Evolutionary conservation across 305 asterid species (phyloP).

Genomic region (Solanum hybrid): DNA sequence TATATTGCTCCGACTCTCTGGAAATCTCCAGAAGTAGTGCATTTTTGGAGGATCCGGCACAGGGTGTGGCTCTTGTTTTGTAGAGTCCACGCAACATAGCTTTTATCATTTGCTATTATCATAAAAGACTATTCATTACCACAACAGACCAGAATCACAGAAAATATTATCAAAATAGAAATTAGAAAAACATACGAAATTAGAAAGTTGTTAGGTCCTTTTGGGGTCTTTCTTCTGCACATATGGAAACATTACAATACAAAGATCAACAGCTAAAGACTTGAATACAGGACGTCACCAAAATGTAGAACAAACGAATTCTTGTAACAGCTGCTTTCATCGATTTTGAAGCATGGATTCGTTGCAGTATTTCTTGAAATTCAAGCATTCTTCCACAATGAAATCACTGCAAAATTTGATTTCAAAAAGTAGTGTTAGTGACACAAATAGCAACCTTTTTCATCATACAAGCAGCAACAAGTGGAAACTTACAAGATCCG

Average conservation of each 20-base stretch:
- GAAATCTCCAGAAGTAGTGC: neutral
- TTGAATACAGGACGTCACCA: neutral
- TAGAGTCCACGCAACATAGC: neutral
- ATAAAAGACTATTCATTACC: neutral
- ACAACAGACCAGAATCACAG: neutral
- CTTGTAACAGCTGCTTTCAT: neutral
- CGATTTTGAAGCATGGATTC: constrained; percentile 28
- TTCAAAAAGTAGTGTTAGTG: neutral
- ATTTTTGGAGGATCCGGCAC: neutral
- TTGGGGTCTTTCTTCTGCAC: neutral
- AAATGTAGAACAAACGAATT: neutral
- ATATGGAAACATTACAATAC: neutral
- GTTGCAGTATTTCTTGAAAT: constrained; percentile 83
- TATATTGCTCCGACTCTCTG: neutral
- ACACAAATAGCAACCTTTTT: neutral
- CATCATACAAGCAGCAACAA: neutral
- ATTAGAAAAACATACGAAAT: neutral
- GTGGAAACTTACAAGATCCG: constrained; percentile 57
- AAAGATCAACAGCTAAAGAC: neutral
- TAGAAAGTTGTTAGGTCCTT: neutral
- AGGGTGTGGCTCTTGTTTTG: neutral
- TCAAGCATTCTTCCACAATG: constrained; percentile 69
- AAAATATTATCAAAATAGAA: neutral
- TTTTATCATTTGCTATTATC: neutral
- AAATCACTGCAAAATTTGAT: constrained; percentile 48